Conservation (phyloP, 441 rosid genomes). For the Hura crepitans region DNA sequence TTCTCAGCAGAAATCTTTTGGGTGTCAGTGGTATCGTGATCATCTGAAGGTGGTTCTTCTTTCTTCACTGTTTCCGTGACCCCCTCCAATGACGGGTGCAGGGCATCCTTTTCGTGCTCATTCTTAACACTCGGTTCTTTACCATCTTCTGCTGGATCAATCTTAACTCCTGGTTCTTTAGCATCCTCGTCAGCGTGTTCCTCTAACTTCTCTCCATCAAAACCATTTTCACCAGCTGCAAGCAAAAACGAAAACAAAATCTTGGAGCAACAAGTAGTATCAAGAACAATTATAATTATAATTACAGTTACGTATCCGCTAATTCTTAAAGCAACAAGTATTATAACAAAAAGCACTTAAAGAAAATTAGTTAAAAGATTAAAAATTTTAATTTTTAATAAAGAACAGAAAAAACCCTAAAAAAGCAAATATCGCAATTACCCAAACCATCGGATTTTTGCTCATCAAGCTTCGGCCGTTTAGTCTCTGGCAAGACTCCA, state of each 20-base stretch:
- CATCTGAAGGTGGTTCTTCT: constrained; percentile 27
- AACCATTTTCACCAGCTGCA: constrained; percentile 44
- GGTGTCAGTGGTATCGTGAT: constrained; percentile 25
- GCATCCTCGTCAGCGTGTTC: constrained; percentile 25
- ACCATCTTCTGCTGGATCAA: constrained; percentile 21
- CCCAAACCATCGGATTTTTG: constrained; percentile 42
- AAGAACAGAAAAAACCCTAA: neutral
- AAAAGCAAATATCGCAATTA: constrained; percentile 20
- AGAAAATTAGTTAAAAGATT: neutral
- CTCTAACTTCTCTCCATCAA: constrained; percentile 28
- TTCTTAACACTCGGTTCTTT: constrained; percentile 22
- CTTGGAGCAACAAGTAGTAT: neutral
- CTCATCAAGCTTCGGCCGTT: constrained; percentile 57
- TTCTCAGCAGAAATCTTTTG: constrained; percentile 31
- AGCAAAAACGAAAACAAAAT: neutral
- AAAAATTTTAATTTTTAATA: too few species aligned
- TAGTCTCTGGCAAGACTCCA: constrained; percentile 42
- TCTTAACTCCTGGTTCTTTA: constrained; percentile 21
- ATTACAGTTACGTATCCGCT: too few species aligned
- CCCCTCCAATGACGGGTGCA: constrained; percentile 15
- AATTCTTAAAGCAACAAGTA: too few species aligned
- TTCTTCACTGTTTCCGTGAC: constrained; percentile 23
- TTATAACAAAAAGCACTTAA: neutral
- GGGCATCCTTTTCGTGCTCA: constrained; percentile 13
- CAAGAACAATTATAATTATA: neutral